Base-by-base conservation (phyloP, 306 rosid species). In the Dryas octopetala region DNA sequence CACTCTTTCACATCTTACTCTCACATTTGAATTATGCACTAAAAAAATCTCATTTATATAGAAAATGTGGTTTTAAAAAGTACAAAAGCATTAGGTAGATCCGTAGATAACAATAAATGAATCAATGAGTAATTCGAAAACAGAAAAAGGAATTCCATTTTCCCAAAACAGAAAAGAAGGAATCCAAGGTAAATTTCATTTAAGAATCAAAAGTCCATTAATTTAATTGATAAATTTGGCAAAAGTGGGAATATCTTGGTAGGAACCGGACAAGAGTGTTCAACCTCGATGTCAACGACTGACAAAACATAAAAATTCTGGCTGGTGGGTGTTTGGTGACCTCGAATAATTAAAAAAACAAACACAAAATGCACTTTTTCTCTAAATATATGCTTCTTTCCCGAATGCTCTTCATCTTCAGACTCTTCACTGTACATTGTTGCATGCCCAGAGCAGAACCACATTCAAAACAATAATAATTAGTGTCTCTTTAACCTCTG, bases 231-330 rank as follows among this genome's bases (percentile, higher is more conserved):
- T 47, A 32, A 16, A 23, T 19, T 5, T 8, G 10, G 11, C 15
- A 58, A 38, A 43, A 28, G 16, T 47, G 68, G 40, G 60, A 73
- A 1, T 73, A 60, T 47, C 48, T 60, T 73, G 68, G 59, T 60
- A 17, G 14, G 68, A 60, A 46, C 44, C 47, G 14, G 66, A 26
- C 62, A 14, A 46, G 64, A 58, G 57, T 19, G 46, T 65, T 5
- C 19, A 16, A 52, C 49, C 57, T 74, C 79, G 80, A 43, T 47
- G 83, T 74, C 77, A 74, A 69, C 77, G 71, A 14, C 74, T 48
- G 69, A 40, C 48, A 66, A 55, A 62, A 11, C 4, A 23, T 19
- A 44, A 70, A 46, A 26, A 48, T 26, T 66, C 46, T 0, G 13
- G 52, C 32, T 55, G 58, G 69, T 13, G 51, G 58, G 69, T 13